Percentiles rank a stretch among this genome's conserved stretches.
Conservation (phyloP, 164 flowering plant genomes). For the Akebia trifoliata region DNA sequence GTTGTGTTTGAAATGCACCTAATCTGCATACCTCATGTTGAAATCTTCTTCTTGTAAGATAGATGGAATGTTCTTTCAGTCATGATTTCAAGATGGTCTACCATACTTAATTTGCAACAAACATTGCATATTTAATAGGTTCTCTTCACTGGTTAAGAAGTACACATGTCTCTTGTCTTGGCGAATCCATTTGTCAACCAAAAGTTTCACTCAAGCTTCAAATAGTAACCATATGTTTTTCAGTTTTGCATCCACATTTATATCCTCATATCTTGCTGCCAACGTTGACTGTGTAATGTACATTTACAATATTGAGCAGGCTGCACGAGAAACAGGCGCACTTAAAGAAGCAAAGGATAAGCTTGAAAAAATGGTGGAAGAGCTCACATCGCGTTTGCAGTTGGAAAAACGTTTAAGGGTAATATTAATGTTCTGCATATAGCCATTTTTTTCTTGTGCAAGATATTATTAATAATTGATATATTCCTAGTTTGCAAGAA, state of each 20-base stretch:
- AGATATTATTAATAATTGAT: not conserved
- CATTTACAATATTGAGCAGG: conserved; percentile 37
- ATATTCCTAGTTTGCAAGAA: not conserved
- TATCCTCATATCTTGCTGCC: not conserved
- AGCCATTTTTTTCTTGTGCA: not conserved
- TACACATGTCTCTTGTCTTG: not conserved
- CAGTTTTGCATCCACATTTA: not conserved
- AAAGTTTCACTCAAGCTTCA: not conserved
- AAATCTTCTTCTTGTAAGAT: too few relatives aligned
- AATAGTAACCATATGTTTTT: not conserved
- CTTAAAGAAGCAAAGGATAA: conserved; percentile 94
- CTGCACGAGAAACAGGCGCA: conserved; percentile 91
- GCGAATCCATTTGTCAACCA: not conserved
- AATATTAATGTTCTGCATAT: conserved; percentile 14
- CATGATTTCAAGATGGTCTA: too few relatives aligned
- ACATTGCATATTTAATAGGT: too few relatives aligned
- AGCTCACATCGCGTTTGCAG: conserved; percentile 88
- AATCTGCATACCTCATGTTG: too few relatives aligned
- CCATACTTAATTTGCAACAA: too few relatives aligned
- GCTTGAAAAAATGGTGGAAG: conserved; percentile 83
- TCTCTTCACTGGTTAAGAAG: too few relatives aligned
- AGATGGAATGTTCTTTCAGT: too few relatives aligned
- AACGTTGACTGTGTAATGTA: conserved; percentile 3
- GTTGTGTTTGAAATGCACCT: too few relatives aligned
- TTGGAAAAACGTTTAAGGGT: conserved; percentile 88